Conservation (phyloP, 2,329 filamentous ascomycete species). For the Dothidotthia symphoricarpi region DNA sequence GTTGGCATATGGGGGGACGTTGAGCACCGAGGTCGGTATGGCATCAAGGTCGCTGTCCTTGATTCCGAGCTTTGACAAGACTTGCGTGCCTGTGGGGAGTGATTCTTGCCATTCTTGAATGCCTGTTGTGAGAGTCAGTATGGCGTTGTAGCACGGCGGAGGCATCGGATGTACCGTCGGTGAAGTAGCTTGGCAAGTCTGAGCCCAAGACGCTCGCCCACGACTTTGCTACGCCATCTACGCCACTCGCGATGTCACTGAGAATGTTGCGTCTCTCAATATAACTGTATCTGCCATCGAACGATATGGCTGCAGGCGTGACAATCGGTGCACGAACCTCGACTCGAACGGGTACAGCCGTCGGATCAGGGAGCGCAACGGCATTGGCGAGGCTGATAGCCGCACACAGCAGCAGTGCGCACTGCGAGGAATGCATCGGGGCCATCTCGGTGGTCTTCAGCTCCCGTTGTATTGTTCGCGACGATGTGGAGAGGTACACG, state of each 20-base stretch:
- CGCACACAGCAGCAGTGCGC: constrained; percentile 23
- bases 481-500: not conserved
- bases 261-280: constrained; percentile 34
- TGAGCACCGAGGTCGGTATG: constrained; percentile 67
- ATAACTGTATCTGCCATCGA: constrained; percentile 34
- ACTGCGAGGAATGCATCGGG: constrained; percentile 12
- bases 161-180: constrained; percentile 28
- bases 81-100: constrained; percentile 62
- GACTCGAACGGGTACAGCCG: constrained; percentile 30
- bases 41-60: constrained; percentile 59
- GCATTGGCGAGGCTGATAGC: constrained; percentile 24
- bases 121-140: constrained; percentile 28
- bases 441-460: constrained; percentile 14
- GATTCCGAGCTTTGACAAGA: constrained; percentile 62
- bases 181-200: constrained; percentile 39
- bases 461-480: constrained; percentile 1
- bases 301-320: constrained; percentile 37
- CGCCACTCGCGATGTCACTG: constrained; percentile 33
- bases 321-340: constrained; percentile 31
- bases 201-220: constrained; percentile 37
- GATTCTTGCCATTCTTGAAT: constrained; percentile 64
- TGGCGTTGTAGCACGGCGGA: no score
- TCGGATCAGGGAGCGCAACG: constrained; percentile 34
- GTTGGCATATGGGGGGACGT: constrained; percentile 67
- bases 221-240: constrained; percentile 29